These are phyloP conservation scores for Ganoderma boninense DNA, from an alignment of 1,284 basidiomycete species.

Conservation along the genomic window DNA sequence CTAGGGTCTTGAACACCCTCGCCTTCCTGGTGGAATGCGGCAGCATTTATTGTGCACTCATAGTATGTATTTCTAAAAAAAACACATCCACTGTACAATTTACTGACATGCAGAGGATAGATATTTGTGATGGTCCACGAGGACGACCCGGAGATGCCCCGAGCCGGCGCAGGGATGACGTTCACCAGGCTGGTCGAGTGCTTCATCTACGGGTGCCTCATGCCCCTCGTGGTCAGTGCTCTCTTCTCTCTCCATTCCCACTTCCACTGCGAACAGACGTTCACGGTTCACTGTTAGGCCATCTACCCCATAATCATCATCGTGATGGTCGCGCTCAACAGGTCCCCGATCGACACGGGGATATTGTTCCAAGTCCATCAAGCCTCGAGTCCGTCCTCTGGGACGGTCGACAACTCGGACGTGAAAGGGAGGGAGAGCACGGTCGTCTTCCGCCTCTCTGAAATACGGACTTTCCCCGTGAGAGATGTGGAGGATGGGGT, in stretches of 20 bases:
- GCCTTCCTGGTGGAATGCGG: not conserved
- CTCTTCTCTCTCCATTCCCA: no score
- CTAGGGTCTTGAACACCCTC: not conserved
- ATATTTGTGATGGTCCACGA: not conserved
- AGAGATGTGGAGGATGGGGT: no score
- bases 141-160: not conserved
- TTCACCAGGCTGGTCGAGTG: not conserved
- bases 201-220: not conserved
- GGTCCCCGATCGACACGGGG: not conserved
- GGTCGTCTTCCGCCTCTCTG: not conserved
- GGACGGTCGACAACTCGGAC: not conserved
- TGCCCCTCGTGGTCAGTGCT: not conserved
- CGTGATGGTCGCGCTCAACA: constrained; percentile 4
- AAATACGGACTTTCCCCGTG: no score
- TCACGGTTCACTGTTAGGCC: no score
- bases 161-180: not conserved
- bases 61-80: not conserved
- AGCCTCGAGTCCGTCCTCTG: not conserved
- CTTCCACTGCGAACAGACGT: no score
- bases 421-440: not conserved
- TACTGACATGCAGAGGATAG: not conserved
- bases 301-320: constrained; percentile 4
- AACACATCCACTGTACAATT: no score
- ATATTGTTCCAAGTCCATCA: not conserved
- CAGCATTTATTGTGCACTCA: not conserved